phyloP scores from a whole-genome alignment of 2,329 filamentous ascomycete genomes.

The Ceratocystiopsis sp. region DNA sequence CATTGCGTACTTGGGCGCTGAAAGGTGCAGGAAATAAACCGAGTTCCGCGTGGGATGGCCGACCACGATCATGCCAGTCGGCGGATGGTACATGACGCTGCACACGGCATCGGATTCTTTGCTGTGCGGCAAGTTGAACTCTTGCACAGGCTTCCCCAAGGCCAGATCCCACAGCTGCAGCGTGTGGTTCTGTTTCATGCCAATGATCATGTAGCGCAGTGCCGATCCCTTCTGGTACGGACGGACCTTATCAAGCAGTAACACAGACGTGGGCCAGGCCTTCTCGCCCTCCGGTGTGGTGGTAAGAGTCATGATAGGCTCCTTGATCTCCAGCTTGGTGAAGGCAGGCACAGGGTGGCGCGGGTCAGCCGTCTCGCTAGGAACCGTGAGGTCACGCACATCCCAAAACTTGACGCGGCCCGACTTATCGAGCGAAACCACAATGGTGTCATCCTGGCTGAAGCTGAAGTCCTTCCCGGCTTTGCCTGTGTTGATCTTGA shows the following conservation, averaged over 20 bases:
- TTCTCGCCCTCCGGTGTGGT: conserved; percentile 82
- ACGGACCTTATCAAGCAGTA: conserved; percentile 90
- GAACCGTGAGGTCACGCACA: conserved; percentile 56
- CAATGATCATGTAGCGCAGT: conserved; percentile 86
- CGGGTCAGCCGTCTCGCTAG: conserved; percentile 32
- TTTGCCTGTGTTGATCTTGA: conserved; percentile 94
- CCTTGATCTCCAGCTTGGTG: conserved; percentile 58
- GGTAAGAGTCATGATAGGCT: conserved; percentile 70
- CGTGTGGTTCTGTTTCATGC: conserved; percentile 98
- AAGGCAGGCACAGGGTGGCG: conserved; percentile 35
- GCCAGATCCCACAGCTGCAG: conserved; percentile 97
- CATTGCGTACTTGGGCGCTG: conserved; percentile 81
- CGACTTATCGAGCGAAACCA: conserved; percentile 92
- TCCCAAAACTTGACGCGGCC: conserved; percentile 98
- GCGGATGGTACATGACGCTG: conserved; percentile 85
- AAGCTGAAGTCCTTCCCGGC: conserved; percentile 97
- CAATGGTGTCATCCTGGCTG: conserved; percentile 86
- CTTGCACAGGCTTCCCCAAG: conserved; percentile 86
- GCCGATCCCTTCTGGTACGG: conserved; percentile 83
- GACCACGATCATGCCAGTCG: conserved; percentile 82
- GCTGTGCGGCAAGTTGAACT: conserved; percentile 88
- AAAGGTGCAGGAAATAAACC: conserved; percentile 91
- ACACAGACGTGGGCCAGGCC: conserved; percentile 89
- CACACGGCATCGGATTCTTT: conserved; percentile 97
- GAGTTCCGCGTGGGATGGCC: conserved; percentile 95